Evolutionary conservation across 495 filamentous ascomycete genomes (phyloP), one percentile per base, ranked within the genome.

Genomic region (Aspergillus steynii): DNA sequence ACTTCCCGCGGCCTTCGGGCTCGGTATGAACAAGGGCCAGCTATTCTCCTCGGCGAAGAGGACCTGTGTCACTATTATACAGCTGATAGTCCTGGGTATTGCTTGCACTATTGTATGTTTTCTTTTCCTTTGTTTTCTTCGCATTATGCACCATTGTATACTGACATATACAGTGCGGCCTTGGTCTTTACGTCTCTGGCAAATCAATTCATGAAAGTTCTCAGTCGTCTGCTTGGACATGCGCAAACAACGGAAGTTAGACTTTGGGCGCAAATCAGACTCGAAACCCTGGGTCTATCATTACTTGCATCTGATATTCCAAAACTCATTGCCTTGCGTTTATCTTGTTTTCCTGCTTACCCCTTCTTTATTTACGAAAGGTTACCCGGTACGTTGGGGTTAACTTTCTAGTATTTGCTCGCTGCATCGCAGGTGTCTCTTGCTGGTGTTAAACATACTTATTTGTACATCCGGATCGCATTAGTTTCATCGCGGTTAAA

Each of bases 111-210:
- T 79, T 57, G 76, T 78, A 59, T 70, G 74, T 69, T 37, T 59
- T 7, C n/a, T 32, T 0, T 1, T 32, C 1, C 12, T 14, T 51
- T 32, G 27, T 20, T 1, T 2, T 9, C 25, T 1, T 45, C 4
- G 32, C 47, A 15, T 47, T 25, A 20, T 4, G 32, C 6, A 1
- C 12, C 9, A 28, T 27, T 49, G 26, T 29, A 25, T 69, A 45
- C 68, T 42, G 34, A 27, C 45, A 20, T 0, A 48, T 3, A 2
- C 25, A 77, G 77, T 78, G 75, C 26, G 77, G 72, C 6, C 50
- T 80, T 28, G 77, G 77, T 32, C 69, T 80, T 1, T 80, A 70
- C 42, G 68, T 75, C 0, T 79, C 77, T 0, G 76, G 74, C 5
- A 73, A 58, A 27, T 66, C 76, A 0, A 78, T 80, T 25, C 64